Evolutionary conservation across 108 stramenopile species (phyloP).

Genomic region (Nannochloropsis salina): DNA sequence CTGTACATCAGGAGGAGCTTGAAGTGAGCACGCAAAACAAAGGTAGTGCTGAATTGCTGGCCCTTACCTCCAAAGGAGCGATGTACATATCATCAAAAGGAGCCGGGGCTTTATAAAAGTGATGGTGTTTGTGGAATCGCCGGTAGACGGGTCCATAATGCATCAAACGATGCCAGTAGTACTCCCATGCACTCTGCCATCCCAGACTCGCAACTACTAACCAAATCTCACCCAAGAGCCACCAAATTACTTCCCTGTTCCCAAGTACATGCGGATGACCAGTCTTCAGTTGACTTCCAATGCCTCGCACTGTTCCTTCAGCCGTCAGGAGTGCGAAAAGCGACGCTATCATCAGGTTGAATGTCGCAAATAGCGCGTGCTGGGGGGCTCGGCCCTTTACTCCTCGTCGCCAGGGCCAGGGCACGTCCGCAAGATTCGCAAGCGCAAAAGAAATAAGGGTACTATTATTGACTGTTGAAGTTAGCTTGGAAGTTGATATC

Average conservation of each 20-base stretch:
- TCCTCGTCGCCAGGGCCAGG: neutral
- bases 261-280: neutral
- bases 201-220: slow-evolving; percentile 24
- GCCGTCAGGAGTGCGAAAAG: slow-evolving; percentile 2
- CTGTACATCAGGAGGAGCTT: slow-evolving; percentile 31
- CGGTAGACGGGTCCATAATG: slow-evolving; percentile 32
- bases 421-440: neutral
- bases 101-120: slow-evolving; percentile 48
- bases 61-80: slow-evolving; percentile 18
- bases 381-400: slow-evolving; percentile 24
- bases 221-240: neutral
- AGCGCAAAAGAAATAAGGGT: neutral
- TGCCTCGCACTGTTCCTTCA: neutral
- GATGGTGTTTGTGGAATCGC: slow-evolving; percentile 48
- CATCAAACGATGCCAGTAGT: slow-evolving; percentile 52
- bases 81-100: slow-evolving; percentile 51
- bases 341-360: slow-evolving; percentile 26
- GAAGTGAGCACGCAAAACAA: neutral
- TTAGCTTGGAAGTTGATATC: neutral
- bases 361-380: slow-evolving; percentile 29
- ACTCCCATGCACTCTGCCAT: slow-evolving; percentile 47
- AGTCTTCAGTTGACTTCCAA: neutral
- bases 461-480: neutral
- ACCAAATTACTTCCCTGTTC: slow-evolving; percentile 20
- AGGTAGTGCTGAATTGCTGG: neutral